A percentile compares a stretch with the other conserved stretches of the same genome.
phyloP scores from a whole-genome alignment of 768 basidiomycete genomes.

The Amanita rubescens region DNA sequence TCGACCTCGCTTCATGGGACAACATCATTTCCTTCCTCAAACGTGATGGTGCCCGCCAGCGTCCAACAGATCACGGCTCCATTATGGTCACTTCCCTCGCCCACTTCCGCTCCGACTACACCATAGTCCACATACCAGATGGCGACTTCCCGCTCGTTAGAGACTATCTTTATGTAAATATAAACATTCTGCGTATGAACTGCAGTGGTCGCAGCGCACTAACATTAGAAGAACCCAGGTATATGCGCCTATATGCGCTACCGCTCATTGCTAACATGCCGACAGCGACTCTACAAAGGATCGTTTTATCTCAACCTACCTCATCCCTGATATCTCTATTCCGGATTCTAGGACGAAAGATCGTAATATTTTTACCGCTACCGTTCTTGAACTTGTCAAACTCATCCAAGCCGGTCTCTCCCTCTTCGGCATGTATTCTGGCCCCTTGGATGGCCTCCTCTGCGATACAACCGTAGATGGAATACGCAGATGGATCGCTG shows the following conservation, averaged over 20 bases:
- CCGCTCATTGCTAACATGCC: slow-evolving; percentile 1
- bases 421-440: slow-evolving; percentile 60
- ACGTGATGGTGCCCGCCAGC: slow-evolving; percentile 67
- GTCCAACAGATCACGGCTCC: slow-evolving; percentile 57
- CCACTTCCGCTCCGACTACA: slow-evolving; percentile 83
- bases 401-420: slow-evolving; percentile 64
- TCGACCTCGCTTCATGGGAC: slow-evolving; percentile 52
- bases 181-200: slow-evolving; percentile 79
- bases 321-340: slow-evolving; percentile 29
- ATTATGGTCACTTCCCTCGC: slow-evolving; percentile 81
- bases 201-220: slow-evolving; percentile 72
- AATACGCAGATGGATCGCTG: slow-evolving; percentile 57
- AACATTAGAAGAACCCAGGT: slow-evolving; percentile 73
- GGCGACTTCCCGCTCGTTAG: slow-evolving; percentile 58
- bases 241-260: slow-evolving; percentile 12
- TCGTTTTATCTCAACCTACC: slow-evolving; percentile 67
- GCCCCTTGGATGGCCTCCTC: slow-evolving; percentile 55
- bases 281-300: slow-evolving; percentile 72
- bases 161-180: slow-evolving; percentile 72
- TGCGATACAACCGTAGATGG: slow-evolving; percentile 74
- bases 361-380: slow-evolving; percentile 43
- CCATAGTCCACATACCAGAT: slow-evolving; percentile 70
- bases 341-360: slow-evolving; percentile 27
- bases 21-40: slow-evolving; percentile 52
- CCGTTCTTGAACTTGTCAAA: slow-evolving; percentile 72